Evolutionary conservation across 2,329 filamentous ascomycete species (phyloP).

Genomic region (Stemphylium lycopersici): DNA sequence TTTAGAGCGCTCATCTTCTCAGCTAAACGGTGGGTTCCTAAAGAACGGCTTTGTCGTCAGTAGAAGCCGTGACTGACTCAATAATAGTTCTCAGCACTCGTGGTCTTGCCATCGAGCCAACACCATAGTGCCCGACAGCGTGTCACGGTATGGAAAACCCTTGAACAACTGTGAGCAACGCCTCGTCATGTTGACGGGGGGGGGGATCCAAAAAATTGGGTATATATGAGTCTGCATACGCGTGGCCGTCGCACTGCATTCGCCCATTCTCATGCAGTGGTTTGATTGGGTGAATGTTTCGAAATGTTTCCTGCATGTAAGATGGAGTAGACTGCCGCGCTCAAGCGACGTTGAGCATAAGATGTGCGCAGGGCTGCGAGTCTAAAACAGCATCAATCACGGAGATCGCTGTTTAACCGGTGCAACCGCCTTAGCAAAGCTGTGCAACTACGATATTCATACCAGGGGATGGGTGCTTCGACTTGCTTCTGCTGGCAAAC

Average conservation of each 20-base stretch:
- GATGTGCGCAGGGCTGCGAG: neutral
- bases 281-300: conserved; percentile 38
- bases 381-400: neutral
- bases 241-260: conserved; percentile 16
- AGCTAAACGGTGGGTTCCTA: neutral
- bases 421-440: neutral
- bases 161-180: neutral
- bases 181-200: neutral
- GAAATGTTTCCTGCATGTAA: conserved; percentile 31
- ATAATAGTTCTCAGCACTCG: neutral
- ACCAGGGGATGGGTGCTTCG: neutral
- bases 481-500: neutral
- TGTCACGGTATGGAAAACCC: neutral
- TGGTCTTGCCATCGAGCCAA: neutral
- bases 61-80: neutral
- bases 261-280: conserved; percentile 1
- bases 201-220: neutral
- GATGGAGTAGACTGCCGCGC: conserved; percentile 16
- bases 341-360: conserved; percentile 1
- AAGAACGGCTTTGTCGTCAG: neutral
- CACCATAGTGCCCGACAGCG: neutral
- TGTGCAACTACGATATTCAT: neutral
- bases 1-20: too few species aligned
- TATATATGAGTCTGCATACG: conserved; percentile 26
- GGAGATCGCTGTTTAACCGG: neutral